phyloP scores from a whole-genome alignment of 2,329 filamentous ascomycete species.

The Verticillium longisporum region DNA sequence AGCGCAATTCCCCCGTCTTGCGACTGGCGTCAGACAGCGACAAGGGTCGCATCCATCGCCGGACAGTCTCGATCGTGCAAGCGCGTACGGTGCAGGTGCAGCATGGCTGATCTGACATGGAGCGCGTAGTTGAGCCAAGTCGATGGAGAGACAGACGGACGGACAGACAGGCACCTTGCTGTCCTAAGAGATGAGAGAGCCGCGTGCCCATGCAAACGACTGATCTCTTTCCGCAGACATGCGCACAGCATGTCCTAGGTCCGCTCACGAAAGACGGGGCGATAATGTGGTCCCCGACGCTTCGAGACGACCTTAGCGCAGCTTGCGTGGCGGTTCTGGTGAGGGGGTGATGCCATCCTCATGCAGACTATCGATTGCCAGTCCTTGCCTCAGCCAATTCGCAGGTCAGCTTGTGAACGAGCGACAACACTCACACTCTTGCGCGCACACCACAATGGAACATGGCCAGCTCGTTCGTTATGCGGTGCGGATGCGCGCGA shows the following conservation, averaged over 20 bases:
- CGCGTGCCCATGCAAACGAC: not conserved
- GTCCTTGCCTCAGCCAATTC: not conserved
- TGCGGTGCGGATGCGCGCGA: not conserved
- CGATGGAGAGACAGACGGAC: not conserved
- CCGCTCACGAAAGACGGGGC: not conserved
- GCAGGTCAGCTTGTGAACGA: not conserved
- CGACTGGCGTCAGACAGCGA: not conserved
- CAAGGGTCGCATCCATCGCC: not conserved
- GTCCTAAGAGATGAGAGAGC: not conserved
- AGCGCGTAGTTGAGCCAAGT: not conserved
- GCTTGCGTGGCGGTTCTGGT: conserved; percentile 19
- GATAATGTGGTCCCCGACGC: not conserved
- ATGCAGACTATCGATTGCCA: conserved; percentile 1
- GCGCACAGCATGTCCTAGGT: not conserved
- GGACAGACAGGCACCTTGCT: not conserved
- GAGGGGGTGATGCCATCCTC: conserved; percentile 18
- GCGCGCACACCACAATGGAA: not conserved
- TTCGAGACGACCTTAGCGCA: conserved; percentile 13
- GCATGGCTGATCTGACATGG: not conserved
- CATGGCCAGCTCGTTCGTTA: not conserved
- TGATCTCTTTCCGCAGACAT: not conserved
- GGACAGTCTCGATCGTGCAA: not conserved
- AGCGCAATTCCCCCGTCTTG: not conserved
- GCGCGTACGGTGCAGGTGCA: not conserved
- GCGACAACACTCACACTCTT: not conserved